phyloP scores from a whole-genome alignment of 176 grass and related monocot species.

The Oryza longistaminata region DNA sequence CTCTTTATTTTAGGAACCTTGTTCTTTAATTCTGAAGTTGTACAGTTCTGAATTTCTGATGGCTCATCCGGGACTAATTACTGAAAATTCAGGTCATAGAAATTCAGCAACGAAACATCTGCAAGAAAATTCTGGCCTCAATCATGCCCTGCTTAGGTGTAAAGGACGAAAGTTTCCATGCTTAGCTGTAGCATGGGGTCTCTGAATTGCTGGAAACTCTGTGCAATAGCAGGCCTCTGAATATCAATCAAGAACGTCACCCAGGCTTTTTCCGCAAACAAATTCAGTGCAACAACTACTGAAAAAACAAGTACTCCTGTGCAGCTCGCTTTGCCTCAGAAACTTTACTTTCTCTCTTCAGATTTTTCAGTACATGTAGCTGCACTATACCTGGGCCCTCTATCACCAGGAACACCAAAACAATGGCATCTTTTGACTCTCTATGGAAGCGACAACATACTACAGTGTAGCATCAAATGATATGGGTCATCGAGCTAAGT shows the following conservation, averaged over 20 bases:
- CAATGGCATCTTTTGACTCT: conserved; percentile 13
- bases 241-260: conserved; percentile 20
- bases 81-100: neutral
- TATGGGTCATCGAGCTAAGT: neutral
- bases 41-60: neutral
- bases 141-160: conserved; percentile 56
- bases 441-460: neutral
- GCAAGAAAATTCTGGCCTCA: conserved; percentile 10
- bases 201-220: conserved; percentile 48
- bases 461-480: neutral
- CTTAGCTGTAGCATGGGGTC: conserved; percentile 36
- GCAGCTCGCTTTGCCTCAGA: conserved; percentile 1
- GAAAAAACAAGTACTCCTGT: neutral
- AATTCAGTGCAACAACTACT: neutral
- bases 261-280: neutral
- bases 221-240: conserved; percentile 21
- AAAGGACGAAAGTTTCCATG: conserved; percentile 29
- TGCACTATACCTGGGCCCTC: conserved; percentile 1
- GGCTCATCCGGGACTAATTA: neutral
- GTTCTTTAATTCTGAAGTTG: neutral
- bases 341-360: neutral
- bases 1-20: neutral
- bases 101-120: neutral
- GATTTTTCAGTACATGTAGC: conserved; percentile 15
- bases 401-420: neutral